Percentiles rank a stretch among this genome's conserved stretches.
These are phyloP conservation scores for Odontarrhena argentea DNA, from an alignment of 345 rosid genomes.

Conservation along the genomic window DNA sequence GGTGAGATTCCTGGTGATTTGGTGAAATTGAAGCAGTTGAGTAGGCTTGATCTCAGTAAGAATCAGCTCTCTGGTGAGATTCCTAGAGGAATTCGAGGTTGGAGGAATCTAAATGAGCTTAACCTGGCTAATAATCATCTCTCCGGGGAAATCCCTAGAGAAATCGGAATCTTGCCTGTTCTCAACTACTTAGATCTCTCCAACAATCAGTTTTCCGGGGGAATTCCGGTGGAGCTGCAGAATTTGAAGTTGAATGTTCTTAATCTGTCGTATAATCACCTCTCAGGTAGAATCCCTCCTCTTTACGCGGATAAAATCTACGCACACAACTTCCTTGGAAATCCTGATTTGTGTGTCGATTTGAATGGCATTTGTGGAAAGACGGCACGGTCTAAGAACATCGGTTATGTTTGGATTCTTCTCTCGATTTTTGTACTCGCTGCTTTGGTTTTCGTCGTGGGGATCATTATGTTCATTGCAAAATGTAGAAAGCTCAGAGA, in stretches of 20 bases:
- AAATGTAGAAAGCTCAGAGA: slow-evolving; percentile 54
- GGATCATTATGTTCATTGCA: slow-evolving; percentile 63
- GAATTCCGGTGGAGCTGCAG: slow-evolving; percentile 67
- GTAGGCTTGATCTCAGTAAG: slow-evolving; percentile 63
- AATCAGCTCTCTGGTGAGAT: slow-evolving; percentile 70
- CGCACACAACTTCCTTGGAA: slow-evolving; percentile 62
- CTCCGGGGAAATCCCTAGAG: slow-evolving; percentile 68
- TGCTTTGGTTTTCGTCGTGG: slow-evolving; percentile 52
- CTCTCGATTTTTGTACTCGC: slow-evolving; percentile 58
- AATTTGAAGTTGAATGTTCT: slow-evolving; percentile 76
- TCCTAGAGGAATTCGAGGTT: slow-evolving; percentile 55
- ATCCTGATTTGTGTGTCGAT: slow-evolving; percentile 75
- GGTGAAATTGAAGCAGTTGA: slow-evolving; percentile 55
- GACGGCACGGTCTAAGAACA: slow-evolving; percentile 39
- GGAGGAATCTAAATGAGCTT: slow-evolving; percentile 76
- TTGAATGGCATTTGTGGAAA: slow-evolving; percentile 59
- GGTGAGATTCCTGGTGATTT: slow-evolving; percentile 61
- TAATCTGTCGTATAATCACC: slow-evolving; percentile 71
- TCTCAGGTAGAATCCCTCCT: slow-evolving; percentile 72
- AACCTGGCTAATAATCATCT: slow-evolving; percentile 61
- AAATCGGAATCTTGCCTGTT: slow-evolving; percentile 65
- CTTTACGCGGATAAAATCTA: slow-evolving; percentile 57
- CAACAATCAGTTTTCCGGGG: slow-evolving; percentile 63
- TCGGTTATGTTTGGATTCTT: slow-evolving; percentile 63
- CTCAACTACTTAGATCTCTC: slow-evolving; percentile 95